These are phyloP conservation scores for Cucurbita ficifolia DNA, from an alignment of 306 rosid genomes.

Conservation along the genomic window DNA sequence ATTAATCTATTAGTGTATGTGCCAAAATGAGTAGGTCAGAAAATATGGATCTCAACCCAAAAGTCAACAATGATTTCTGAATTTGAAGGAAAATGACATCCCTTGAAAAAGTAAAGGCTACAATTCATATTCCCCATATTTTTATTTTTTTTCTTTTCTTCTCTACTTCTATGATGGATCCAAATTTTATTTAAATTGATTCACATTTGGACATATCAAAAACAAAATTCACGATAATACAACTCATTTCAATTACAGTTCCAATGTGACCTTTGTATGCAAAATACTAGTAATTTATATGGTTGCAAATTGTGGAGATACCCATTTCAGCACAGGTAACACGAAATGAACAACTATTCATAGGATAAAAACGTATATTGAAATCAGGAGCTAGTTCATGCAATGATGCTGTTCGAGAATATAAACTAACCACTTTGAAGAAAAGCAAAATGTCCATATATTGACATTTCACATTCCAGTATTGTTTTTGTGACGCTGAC, in stretches of 20 bases:
- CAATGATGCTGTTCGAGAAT: background rate
- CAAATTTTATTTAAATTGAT: background rate
- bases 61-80: background rate
- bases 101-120: background rate
- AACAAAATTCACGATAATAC: background rate
- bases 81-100: background rate
- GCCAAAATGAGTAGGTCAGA: background rate
- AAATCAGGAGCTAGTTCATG: background rate
- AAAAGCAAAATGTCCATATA: conserved; percentile 82
- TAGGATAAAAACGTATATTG: background rate
- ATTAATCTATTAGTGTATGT: no score
- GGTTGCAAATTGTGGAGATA: background rate
- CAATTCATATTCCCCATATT: background rate
- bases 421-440: conserved; percentile 87
- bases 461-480: conserved; percentile 82
- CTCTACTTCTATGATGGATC: background rate
- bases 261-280: background rate
- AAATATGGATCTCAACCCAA: background rate
- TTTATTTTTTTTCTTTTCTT: background rate
- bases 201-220: background rate
- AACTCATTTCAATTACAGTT: background rate
- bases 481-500: conserved; percentile 91
- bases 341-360: background rate
- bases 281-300: no score
- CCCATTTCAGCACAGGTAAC: background rate